Base-by-base conservation (phyloP, 2,329 filamentous ascomycete genomes). In the Sporothrix protearum region DNA sequence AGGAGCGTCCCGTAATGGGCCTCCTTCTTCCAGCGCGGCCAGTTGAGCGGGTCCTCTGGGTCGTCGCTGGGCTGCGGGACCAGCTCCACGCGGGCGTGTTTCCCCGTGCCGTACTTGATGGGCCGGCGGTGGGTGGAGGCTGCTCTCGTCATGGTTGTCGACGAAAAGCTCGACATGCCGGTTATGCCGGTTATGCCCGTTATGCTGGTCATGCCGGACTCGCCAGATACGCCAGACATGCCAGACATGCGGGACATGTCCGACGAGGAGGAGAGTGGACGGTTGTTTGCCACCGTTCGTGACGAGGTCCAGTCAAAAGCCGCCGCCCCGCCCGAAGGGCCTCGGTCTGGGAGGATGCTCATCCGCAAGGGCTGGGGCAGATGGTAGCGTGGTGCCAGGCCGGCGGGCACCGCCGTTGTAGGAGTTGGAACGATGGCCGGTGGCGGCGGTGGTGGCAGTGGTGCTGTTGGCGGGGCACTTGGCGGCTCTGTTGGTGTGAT, bases 31-130 rank as follows among this genome's bases (percentile, higher is more conserved):
- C 84, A 86, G 33, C 77, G 73, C 2, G 84, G 82, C 87, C 86
- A 89, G 75, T 89, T 89, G 77, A 88, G 75, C 68, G 86, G 86
- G 76, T 88, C 87, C 30, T 83, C 80, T 0, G 81, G 80, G 70
- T 86, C 84, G 71, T 87, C 84, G 69, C 85, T 88, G 0, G 86
- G 86, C 76, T 86, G 86, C 2, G 87, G 86, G 10, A 85, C 82
- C 61, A 87, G 78, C 77, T 86, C 85, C 6, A 83, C 78, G 16
- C 77, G 76, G 1, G 81, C 77, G 19, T 77, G 39, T 25, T 69
- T 80, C 0, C 84, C 84, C 30, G 75, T 80, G 8, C 81, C 84
- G 72, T 85, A 85, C 76, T 86, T 86, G 75, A 85, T 81, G 16
- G 78, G 77, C 67, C 80, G 78, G 63, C 71, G 76, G 73, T n/a